Base-by-base conservation (phyloP, 2,329 filamentous ascomycete genomes). In the Phaeosphaeria sp. region DNA sequence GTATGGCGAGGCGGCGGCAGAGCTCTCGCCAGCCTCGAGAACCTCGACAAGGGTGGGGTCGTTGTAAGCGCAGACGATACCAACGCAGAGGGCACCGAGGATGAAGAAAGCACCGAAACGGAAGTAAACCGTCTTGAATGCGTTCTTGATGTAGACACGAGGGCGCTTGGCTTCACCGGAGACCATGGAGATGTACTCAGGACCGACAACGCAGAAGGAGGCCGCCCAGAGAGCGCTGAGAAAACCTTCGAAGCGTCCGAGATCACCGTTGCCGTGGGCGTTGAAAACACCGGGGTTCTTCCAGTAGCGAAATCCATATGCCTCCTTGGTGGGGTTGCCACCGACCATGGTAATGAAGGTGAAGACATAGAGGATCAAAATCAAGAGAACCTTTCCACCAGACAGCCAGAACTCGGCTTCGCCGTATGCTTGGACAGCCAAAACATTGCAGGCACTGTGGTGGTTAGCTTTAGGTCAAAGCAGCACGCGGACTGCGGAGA, bases 1-100 rank as follows among this genome's bases (percentile, higher is more conserved):
- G 65, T 87, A 88, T 2, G 86, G 86, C 25, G 86, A 88, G 0
- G 85, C 84, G 11, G 83, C 83, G 8, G 85, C 86, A 47, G 68
- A 70, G 39, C 68, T 74, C 22, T 67, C 63, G 22, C 61, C 68
- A 36, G 68, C 63, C 7, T 51, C 61, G 39, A 77, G 65, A 9
- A 77, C 73, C 0, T 84, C 88, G 39, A 92, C 80, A 54, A 90
- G 90, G 13, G 90, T 91, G 8, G 91, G 80, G 50, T 93, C 86
- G 63, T 92, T 86, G 59, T 88, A 87, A 0, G 90, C 89, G 21
- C 79, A 60, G 27, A 80, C 74, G 27, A 82, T 78, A 24, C 81
- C 80, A 13, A 80, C 76, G 57, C 76, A 79, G 17, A 83, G 68
- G 6, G 80, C 79, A 20, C 79, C 79, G 1, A 78, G 72, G 54